Evolutionary conservation across 192 early-diverging fungal genomes (phyloP).

Genomic region (Neocallimastix lanati): DNA sequence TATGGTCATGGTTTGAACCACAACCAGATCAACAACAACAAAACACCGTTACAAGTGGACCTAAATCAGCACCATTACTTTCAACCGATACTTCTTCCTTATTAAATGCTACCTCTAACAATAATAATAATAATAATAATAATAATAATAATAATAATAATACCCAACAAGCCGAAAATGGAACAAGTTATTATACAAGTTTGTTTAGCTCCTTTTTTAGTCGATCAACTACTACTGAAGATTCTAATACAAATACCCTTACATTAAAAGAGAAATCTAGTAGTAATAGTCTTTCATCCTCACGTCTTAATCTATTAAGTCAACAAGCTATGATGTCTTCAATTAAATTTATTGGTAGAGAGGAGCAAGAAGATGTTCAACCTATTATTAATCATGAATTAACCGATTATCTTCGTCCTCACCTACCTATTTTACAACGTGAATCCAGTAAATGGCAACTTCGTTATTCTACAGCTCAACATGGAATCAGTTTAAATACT

Average conservation of each 20-base stretch:
- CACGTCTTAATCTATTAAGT: background rate
- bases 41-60: too few relatives aligned
- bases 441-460: constrained; percentile 60
- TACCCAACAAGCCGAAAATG: too few relatives aligned
- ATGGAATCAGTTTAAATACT: constrained; percentile 77
- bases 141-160: too few relatives aligned
- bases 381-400: background rate
- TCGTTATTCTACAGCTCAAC: constrained; percentile 78
- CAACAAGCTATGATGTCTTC: background rate
- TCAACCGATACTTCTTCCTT: too few relatives aligned
- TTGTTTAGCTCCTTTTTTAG: background rate
- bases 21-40: too few relatives aligned
- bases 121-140: too few relatives aligned
- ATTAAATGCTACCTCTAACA: too few relatives aligned
- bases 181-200: background rate
- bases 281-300: background rate
- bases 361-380: background rate
- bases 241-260: background rate
- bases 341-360: background rate
- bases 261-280: background rate
- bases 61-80: too few relatives aligned
- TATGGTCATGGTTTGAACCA: background rate
- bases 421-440: constrained; percentile 58
- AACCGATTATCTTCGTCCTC: background rate
- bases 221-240: background rate